Evolutionary conservation across 805 yeast species (phyloP), one percentile per base, ranked within the genome.

Genomic region (Wickerhamomyces strasburgensis): DNA sequence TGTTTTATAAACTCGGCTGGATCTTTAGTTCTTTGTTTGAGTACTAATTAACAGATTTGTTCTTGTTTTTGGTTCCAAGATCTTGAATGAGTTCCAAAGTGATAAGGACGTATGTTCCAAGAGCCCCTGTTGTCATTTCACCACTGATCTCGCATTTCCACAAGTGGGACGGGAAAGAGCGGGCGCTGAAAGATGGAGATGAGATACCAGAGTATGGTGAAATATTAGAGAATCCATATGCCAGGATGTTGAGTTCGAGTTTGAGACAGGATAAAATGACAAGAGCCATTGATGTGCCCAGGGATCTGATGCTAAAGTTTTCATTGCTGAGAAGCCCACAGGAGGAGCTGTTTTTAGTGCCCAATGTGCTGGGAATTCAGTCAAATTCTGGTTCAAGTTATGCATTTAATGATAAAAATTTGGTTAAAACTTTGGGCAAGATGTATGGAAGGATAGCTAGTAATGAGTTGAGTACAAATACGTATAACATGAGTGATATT

Each of bases 201-300:
- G 42, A n/a, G 21, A 39, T 6, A 36, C 68, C 4, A 14, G 3
- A 13, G 14, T 10, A 23, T 5, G 14, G 18, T 10, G 29, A 29
- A 11, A 9, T 43, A 8, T 35, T 54, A 1, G 25, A 46, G 1
- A 71, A 72, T 34, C 40, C 64, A 2, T 67, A 61, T 47, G 74
- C 72, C 0, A 42, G 52, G 5, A 14, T 63, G 2, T 46, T 75
- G 7, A 54, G 67, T 0, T 62, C 76, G 0, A 73, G 75, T 2
- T 54, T 65, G 13, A 56, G 80, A 42, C 54, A 56, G 46, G 73
- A 71, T 13, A 47, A 60, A 10, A 27, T 54, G 0, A 51, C 69
- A 0, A 53, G 68, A 61, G 24, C 28, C 51, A 10, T 52, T 38
- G 23, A 40, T 39, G 18, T 47, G 14, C 48, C 47, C 15, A 29